These are phyloP conservation scores for Thalassia testudinum DNA, from an alignment of 116 monocot species.

Conservation along the genomic window DNA sequence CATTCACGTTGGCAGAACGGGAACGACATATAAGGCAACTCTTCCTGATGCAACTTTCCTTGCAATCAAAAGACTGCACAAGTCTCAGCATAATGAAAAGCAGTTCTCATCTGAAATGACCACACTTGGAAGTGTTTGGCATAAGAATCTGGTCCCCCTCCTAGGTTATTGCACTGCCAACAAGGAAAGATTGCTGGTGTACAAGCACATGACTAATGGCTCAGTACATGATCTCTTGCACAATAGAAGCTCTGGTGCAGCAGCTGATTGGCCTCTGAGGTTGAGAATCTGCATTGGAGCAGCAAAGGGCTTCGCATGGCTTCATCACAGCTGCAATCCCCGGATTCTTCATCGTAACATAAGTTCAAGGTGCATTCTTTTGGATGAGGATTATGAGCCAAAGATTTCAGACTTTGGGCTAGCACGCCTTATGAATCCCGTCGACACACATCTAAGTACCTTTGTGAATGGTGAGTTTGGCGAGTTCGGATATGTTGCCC, in stretches of 20 bases:
- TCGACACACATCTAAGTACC: slow-evolving; percentile 89
- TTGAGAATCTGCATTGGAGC: slow-evolving; percentile 64
- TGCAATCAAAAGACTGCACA: slow-evolving; percentile 63
- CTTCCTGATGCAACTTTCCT: slow-evolving; percentile 61
- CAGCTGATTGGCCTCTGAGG: slow-evolving; percentile 51
- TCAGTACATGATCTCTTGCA: slow-evolving; percentile 53
- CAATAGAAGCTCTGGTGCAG: slow-evolving; percentile 4
- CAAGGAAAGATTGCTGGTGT: slow-evolving; percentile 73
- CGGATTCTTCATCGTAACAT: slow-evolving; percentile 90
- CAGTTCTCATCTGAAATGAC: slow-evolving; percentile 77
- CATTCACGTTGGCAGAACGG: slow-evolving; percentile 57
- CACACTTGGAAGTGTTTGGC: slow-evolving; percentile 52
- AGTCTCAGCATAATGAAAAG: slow-evolving; percentile 48
- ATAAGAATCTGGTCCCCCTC: slow-evolving; percentile 62
- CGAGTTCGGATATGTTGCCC: slow-evolving; percentile 82
- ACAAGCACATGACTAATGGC: slow-evolving; percentile 74
- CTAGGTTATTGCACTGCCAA: slow-evolving; percentile 70
- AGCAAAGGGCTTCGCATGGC: slow-evolving; percentile 84
- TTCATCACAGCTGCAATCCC: slow-evolving; percentile 89
- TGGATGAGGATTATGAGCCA: slow-evolving; percentile 79
- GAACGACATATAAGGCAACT: slow-evolving; percentile 66
- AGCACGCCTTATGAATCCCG: slow-evolving; percentile 83
- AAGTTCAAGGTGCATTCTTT: slow-evolving; percentile 79
- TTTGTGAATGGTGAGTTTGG: slow-evolving; percentile 94
- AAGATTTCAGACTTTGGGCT: slow-evolving; percentile 96